These are phyloP conservation scores for Telopea speciosissima DNA, from an alignment of 177 flowering plant species.

Conservation along the genomic window DNA sequence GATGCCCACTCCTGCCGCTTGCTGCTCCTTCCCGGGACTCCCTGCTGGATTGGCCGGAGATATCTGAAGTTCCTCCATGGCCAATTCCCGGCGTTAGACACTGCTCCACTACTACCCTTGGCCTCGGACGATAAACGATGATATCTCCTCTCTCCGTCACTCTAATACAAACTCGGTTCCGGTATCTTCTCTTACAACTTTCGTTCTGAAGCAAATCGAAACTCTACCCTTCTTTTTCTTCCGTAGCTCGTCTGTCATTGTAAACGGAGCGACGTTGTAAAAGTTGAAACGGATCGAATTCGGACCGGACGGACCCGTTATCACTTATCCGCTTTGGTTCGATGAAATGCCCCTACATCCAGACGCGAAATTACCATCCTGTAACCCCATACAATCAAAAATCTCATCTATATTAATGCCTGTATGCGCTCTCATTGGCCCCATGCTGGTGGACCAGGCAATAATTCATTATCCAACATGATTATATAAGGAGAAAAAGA, in stretches of 20 bases:
- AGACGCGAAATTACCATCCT: too few species aligned
- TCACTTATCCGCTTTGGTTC: too few species aligned
- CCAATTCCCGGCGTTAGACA: neutral
- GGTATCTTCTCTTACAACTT: neutral
- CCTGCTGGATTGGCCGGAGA: constrained; percentile 50
- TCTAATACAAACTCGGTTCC: neutral
- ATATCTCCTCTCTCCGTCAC: neutral
- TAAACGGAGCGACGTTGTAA: too few species aligned
- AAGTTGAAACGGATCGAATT: too few species aligned
- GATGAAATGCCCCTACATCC: too few species aligned
- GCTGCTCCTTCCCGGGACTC: constrained; percentile 76
- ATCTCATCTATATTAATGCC: too few species aligned
- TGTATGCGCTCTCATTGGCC: too few species aligned
- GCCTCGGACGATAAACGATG: neutral
- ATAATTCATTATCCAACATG: too few species aligned
- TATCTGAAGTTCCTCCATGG: constrained; percentile 31
- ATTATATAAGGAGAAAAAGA: too few species aligned
- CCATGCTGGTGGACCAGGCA: too few species aligned
- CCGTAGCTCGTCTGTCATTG: neutral
- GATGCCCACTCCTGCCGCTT: constrained; percentile 96
- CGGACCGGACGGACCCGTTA: too few species aligned
- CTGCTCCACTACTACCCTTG: neutral
- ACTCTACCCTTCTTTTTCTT: neutral
- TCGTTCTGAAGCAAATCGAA: neutral
- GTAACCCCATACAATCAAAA: too few species aligned